phyloP scores from a whole-genome alignment of 768 basidiomycete genomes.

The Rhodotorula paludigena region DNA sequence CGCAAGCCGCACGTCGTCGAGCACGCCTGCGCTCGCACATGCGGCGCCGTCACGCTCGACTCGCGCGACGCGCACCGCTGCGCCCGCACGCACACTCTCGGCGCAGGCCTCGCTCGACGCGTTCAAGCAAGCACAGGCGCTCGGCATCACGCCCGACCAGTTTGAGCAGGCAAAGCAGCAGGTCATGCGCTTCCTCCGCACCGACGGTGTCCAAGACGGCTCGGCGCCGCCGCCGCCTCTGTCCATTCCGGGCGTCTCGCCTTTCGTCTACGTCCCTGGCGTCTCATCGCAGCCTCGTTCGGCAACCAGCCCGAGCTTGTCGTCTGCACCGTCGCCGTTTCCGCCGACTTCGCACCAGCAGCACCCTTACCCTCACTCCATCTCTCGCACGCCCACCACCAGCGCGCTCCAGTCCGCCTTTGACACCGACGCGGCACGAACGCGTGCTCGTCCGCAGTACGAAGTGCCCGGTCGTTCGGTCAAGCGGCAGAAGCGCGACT shows the following conservation, averaged over 20 bases:
- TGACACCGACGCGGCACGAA: neutral
- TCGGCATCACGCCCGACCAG: slow-evolving; percentile 27
- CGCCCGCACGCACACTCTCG: neutral
- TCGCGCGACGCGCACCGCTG: neutral
- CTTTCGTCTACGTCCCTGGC: neutral
- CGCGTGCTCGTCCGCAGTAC: neutral
- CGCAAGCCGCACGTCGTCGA: neutral
- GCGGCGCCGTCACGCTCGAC: neutral
- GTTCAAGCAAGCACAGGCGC: slow-evolving; percentile 11
- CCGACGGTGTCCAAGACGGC: neutral
- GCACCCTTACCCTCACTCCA: neutral
- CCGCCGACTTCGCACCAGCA: no score
- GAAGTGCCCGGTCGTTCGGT: slow-evolving; percentile 9
- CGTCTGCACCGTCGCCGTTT: no score
- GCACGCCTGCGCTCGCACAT: neutral
- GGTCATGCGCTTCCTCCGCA: slow-evolving; percentile 21
- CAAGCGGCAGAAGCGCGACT: slow-evolving; percentile 18
- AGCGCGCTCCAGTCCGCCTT: slow-evolving; percentile 24
- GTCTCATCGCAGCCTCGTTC: neutral
- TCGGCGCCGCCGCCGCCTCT: neutral
- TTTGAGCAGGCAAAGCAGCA: slow-evolving; percentile 24
- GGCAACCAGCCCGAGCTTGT: neutral
- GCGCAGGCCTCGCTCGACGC: neutral
- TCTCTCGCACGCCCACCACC: slow-evolving; percentile 6
- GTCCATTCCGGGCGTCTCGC: neutral